A percentile compares a stretch with the other conserved stretches of the same genome.
Evolutionary conservation across 139 green algal genomes (phyloP).

Genomic region (Tetraselmis striata): DNA sequence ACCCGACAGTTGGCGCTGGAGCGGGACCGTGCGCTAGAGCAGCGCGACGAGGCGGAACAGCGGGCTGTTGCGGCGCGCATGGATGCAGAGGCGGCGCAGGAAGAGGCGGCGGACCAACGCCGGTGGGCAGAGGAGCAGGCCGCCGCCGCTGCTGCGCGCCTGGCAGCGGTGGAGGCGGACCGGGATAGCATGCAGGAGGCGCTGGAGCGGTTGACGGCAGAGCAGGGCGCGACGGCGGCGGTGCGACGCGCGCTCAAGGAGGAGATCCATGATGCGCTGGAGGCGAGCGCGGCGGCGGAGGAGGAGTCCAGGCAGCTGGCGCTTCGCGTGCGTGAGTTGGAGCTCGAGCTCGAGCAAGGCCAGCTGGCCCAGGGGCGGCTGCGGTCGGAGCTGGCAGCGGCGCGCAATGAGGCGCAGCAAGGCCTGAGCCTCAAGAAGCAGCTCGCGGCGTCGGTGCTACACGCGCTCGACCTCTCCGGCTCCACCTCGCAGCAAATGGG

Average conservation of each 20-base stretch:
- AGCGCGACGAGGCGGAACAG: background rate
- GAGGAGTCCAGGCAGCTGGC: background rate
- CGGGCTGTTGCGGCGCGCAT: background rate
- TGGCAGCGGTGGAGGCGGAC: background rate
- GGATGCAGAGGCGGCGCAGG: background rate
- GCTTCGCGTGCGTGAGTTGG: background rate
- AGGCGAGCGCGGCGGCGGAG: background rate
- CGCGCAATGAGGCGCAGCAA: background rate
- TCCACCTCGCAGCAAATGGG: too few species aligned
- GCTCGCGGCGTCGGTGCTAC: background rate
- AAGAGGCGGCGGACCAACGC: background rate
- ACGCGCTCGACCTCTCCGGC: background rate
- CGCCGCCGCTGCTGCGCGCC: too few species aligned
- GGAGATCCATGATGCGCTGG: background rate
- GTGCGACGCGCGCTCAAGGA: background rate
- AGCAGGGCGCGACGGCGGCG: background rate
- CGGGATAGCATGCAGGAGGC: background rate
- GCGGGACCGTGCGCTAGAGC: background rate
- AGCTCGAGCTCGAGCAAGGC: background rate
- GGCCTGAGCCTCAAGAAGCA: background rate
- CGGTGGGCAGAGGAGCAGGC: background rate
- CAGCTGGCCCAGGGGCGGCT: background rate
- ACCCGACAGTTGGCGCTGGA: background rate
- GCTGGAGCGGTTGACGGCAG: background rate
- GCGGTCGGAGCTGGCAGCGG: background rate